phyloP scores from a whole-genome alignment of 208 protist genomes.

The Naegleria fowleri region DNA sequence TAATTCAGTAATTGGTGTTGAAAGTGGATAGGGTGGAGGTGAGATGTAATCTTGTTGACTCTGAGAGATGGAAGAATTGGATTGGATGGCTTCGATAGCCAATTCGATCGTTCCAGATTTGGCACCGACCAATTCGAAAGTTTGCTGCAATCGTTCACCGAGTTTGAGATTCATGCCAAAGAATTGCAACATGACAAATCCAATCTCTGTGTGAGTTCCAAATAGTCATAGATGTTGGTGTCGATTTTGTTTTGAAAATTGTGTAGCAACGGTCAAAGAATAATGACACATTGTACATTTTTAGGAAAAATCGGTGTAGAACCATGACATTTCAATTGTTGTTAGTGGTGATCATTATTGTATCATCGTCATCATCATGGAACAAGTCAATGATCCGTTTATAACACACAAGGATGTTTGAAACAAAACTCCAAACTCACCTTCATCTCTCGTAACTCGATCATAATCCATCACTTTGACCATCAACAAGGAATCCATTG shows the following conservation, averaged over 20 bases:
- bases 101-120: neutral
- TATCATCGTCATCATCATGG: too few species aligned
- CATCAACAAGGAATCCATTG: neutral
- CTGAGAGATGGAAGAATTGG: neutral
- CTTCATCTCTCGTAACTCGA: neutral
- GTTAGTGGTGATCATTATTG: too few species aligned
- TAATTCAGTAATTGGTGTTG: neutral
- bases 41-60: neutral
- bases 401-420: too few species aligned
- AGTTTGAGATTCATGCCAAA: neutral
- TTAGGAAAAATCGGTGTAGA: too few species aligned
- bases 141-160: neutral
- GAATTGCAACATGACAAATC: neutral
- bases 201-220: neutral
- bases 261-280: too few species aligned
- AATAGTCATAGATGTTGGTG: too few species aligned
- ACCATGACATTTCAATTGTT: too few species aligned
- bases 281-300: too few species aligned
- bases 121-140: neutral
- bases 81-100: neutral
- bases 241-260: too few species aligned
- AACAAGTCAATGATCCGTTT: too few species aligned
- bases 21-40: too few species aligned
- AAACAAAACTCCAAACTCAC: neutral
- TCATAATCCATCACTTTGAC: neutral